Percentiles rank a stretch among this genome's conserved stretches.
These are phyloP conservation scores for Euphrasia arctica DNA, from an alignment of 305 asterid genomes.

Conservation along the genomic window DNA sequence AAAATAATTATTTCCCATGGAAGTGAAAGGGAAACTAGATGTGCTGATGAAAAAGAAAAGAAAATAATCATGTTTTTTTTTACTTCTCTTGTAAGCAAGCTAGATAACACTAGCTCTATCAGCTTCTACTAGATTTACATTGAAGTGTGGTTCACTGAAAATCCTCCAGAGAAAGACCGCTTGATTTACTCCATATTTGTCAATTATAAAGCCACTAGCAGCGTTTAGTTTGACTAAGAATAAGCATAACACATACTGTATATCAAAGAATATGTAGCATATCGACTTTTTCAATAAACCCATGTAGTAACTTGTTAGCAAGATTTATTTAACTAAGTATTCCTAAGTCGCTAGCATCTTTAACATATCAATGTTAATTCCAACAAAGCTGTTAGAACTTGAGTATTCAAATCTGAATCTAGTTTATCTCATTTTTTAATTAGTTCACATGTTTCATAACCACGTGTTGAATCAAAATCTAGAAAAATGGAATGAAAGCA, in stretches of 20 bases:
- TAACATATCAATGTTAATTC: conserved; percentile 5
- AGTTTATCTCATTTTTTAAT: conserved; percentile 4
- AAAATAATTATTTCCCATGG: not conserved
- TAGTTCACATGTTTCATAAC: not conserved
- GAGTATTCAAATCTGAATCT: not conserved
- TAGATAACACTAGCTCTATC: not conserved
- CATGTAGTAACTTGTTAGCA: too few species aligned
- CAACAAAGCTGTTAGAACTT: not conserved
- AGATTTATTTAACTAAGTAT: not conserved
- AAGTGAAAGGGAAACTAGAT: conserved; percentile 9
- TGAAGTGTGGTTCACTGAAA: not conserved
- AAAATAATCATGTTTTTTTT: not conserved
- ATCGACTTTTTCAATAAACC: too few species aligned
- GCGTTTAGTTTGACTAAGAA: not conserved
- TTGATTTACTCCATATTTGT: not conserved
- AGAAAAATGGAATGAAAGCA: conserved; percentile 1
- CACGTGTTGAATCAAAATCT: conserved; percentile 5
- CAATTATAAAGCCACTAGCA: not conserved
- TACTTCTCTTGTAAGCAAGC: not conserved
- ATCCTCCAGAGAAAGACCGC: not conserved
- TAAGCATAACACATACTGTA: not conserved
- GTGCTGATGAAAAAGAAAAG: not conserved
- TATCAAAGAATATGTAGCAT: too few species aligned
- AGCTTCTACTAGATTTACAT: not conserved
- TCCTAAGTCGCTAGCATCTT: conserved; percentile 10